Evolutionary conservation across 139 green algal species (phyloP).

Genomic region (Dunaliella primolecta): DNA sequence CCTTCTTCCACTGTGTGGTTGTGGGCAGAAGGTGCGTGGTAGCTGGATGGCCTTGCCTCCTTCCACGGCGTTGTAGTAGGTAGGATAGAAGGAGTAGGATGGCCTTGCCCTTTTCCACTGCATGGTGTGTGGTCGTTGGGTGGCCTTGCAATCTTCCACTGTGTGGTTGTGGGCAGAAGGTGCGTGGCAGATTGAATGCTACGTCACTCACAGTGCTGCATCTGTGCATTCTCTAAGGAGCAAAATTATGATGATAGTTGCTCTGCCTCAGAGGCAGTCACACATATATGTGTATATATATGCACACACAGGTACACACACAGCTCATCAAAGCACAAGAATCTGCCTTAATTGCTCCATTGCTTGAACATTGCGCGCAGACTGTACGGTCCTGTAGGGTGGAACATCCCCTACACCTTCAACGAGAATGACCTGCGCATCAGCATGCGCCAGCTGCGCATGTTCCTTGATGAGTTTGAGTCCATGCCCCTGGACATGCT

Average conservation of each 20-base stretch:
- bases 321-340: not conserved
- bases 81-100: not conserved
- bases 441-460: constrained; percentile 60
- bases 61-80: constrained; percentile 20
- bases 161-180: constrained; percentile 46
- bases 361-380: too few relatives aligned
- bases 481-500: constrained; percentile 57
- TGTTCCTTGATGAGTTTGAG: constrained; percentile 70
- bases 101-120: too few relatives aligned
- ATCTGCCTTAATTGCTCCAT: too few relatives aligned
- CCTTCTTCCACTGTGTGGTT: constrained; percentile 73
- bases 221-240: too few relatives aligned
- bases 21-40: constrained; percentile 27
- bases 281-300: not conserved
- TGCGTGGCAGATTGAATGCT: not conserved
- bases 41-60: constrained; percentile 27
- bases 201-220: too few relatives aligned
- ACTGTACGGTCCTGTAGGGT: constrained; percentile 72
- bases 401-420: constrained; percentile 81
- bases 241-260: too few relatives aligned
- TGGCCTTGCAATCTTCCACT: constrained; percentile 71
- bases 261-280: too few relatives aligned
- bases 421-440: constrained; percentile 77
- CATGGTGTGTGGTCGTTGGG: too few relatives aligned
- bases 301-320: not conserved